These are phyloP conservation scores for Juglanconis oblonga DNA, from an alignment of 2,329 filamentous ascomycete species.

Conservation along the genomic window DNA sequence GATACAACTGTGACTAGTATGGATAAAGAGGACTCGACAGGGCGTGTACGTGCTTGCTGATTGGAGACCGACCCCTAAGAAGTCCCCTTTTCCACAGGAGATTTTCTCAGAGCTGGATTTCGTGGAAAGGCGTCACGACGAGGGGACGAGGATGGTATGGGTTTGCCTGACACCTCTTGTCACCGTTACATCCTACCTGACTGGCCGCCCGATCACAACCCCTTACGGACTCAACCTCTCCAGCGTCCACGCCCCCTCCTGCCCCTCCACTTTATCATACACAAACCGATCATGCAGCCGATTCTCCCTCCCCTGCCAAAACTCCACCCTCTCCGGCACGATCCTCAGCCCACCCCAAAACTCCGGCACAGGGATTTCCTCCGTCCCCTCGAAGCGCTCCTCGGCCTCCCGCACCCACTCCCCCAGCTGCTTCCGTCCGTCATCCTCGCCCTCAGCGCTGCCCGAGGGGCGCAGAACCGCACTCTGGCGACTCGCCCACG, in stretches of 20 bases:
- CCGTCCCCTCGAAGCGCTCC: conserved; percentile 67
- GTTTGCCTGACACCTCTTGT: too few species aligned
- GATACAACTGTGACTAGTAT: too few species aligned
- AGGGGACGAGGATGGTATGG: too few species aligned
- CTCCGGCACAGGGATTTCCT: conserved; percentile 83
- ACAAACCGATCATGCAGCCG: conserved; percentile 91
- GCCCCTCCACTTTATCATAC: conserved; percentile 62
- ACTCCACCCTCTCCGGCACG: conserved; percentile 83
- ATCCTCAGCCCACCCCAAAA: conserved; percentile 94
- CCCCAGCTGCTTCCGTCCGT: conserved; percentile 73
- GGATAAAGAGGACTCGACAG: too few species aligned
- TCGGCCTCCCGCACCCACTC: conserved; percentile 74
- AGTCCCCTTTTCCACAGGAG: too few species aligned
- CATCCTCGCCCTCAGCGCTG: conserved; percentile 46
- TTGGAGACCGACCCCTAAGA: too few species aligned
- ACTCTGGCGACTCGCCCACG: conserved; percentile 91
- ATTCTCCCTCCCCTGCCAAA: conserved; percentile 91
- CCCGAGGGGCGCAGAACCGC: conserved; percentile 57
- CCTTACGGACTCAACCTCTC: conserved; percentile 69
- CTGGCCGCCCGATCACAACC: too few species aligned
- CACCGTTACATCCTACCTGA: too few species aligned
- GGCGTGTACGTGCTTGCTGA: too few species aligned
- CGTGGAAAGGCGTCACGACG: too few species aligned
- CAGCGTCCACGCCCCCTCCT: conserved; percentile 58
- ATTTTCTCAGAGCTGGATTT: too few species aligned